These are phyloP conservation scores for Pezicula rhizophila DNA, from an alignment of 2,329 filamentous ascomycete genomes.

Conservation along the genomic window DNA sequence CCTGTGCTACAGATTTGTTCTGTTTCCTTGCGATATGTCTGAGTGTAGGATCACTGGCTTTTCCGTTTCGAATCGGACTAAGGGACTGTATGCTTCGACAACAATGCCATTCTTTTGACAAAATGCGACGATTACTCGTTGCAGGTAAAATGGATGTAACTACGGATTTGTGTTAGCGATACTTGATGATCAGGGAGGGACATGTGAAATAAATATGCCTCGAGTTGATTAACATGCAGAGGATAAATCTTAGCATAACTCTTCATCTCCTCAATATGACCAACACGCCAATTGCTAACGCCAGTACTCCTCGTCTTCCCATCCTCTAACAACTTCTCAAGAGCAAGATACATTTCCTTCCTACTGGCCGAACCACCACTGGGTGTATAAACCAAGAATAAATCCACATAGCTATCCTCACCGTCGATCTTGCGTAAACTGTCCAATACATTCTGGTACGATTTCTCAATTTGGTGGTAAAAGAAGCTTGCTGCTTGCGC, in stretches of 20 bases:
- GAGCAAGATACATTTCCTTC: constrained; percentile 58
- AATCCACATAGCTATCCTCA: constrained; percentile 58
- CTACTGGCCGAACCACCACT: constrained; percentile 47
- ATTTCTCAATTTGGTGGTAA: constrained; percentile 32
- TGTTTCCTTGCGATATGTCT: constrained; percentile 51
- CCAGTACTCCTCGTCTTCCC: constrained; percentile 61
- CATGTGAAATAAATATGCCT: constrained; percentile 35
- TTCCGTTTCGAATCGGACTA: constrained; percentile 58
- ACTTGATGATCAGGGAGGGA: constrained; percentile 24
- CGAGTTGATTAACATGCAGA: constrained; percentile 68
- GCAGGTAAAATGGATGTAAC: constrained; percentile 61
- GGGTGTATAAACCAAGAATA: constrained; percentile 65
- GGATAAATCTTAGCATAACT: constrained; percentile 59
- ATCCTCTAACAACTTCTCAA: constrained; percentile 55
- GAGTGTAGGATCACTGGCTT: constrained; percentile 53
- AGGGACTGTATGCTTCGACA: constrained; percentile 46
- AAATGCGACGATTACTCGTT: constrained; percentile 46
- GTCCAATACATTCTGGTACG: constrained; percentile 51
- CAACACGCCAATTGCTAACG: constrained; percentile 65
- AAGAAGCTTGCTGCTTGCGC: too few species aligned
- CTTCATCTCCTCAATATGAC: constrained; percentile 64
- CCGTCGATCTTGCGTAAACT: constrained; percentile 58
- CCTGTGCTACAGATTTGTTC: constrained; percentile 54
- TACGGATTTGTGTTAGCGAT: constrained; percentile 45
- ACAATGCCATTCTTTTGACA: constrained; percentile 44